phyloP scores from a whole-genome alignment of 2,329 filamentous ascomycete genomes.

The Ascochyta viciae-villosae region DNA sequence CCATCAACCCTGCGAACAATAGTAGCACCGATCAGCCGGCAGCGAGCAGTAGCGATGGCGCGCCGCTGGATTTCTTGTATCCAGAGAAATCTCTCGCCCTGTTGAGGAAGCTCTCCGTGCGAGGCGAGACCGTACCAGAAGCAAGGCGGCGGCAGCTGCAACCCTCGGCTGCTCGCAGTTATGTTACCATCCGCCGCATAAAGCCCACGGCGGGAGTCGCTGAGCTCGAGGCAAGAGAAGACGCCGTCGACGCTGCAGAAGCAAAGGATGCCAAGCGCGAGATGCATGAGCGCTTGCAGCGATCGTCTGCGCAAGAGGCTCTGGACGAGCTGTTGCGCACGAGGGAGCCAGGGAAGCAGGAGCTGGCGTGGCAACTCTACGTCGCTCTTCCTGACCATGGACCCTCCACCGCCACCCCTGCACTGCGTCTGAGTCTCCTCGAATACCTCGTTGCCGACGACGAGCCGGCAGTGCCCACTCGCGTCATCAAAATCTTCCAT shows the following conservation, averaged over 20 bases:
- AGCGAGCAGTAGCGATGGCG: constrained; percentile 10
- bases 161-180: neutral
- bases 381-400: constrained; percentile 27
- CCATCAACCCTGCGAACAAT: constrained; percentile 12
- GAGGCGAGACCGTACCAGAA: constrained; percentile 1
- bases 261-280: constrained; percentile 27
- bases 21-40: constrained; percentile 11
- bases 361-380: constrained; percentile 50
- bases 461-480: constrained; percentile 48
- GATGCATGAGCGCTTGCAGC: constrained; percentile 24
- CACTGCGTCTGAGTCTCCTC: constrained; percentile 33
- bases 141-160: constrained; percentile 1
- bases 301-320: constrained; percentile 25
- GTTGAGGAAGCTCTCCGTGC: constrained; percentile 37
- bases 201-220: neutral
- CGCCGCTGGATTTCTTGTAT: constrained; percentile 57
- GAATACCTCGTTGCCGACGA: constrained; percentile 35
- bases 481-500: constrained; percentile 57
- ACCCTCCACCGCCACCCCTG: constrained; percentile 2
- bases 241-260: constrained; percentile 15
- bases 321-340: constrained; percentile 28
- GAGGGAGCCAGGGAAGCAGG: constrained; percentile 29
- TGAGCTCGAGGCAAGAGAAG: constrained; percentile 6
- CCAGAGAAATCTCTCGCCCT: constrained; percentile 54
- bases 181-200: neutral